Conservation (phyloP, 495 filamentous ascomycete species). For the Penicillium tannophilum region DNA sequence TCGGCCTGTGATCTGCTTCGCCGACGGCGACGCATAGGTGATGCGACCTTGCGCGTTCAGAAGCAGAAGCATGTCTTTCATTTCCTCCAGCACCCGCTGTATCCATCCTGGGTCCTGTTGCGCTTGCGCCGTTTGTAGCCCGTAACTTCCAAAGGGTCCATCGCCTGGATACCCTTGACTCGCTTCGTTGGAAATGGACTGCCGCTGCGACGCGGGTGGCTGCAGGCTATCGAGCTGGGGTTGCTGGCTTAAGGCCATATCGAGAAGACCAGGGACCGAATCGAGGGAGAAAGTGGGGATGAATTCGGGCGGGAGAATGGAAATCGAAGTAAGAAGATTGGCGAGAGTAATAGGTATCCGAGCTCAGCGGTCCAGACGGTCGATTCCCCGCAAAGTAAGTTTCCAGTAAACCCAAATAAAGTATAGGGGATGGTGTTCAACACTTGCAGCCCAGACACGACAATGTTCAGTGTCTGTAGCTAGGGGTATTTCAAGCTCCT, state of each 20-base stretch:
- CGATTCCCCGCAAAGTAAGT: conserved; percentile 11
- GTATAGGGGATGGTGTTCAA: conserved; percentile 7
- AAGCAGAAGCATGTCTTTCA: conserved; percentile 87
- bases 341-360: conserved; percentile 1
- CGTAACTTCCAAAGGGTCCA: conserved; percentile 44
- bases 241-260: conserved; percentile 24
- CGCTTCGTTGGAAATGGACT: conserved; percentile 17
- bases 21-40: conserved; percentile 80
- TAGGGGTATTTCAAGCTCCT: neutral
- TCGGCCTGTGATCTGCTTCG: conserved; percentile 77
- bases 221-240: conserved; percentile 15
- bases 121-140: conserved; percentile 45
- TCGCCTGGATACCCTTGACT: conserved; percentile 19
- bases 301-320: neutral
- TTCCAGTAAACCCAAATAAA: conserved; percentile 6
- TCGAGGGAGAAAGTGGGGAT: neutral
- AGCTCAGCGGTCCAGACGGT: conserved; percentile 9
- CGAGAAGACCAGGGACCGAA: neutral
- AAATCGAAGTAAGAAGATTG: conserved; percentile 1
- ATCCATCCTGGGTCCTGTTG: conserved; percentile 77
- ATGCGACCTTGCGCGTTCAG: conserved; percentile 83
- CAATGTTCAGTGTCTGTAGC: neutral
- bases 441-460: neutral
- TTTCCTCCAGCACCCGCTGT: conserved; percentile 82
- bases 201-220: conserved; percentile 12